Conservation (phyloP, 1,284 basidiomycete genomes). For the Irpex lacteus region DNA sequence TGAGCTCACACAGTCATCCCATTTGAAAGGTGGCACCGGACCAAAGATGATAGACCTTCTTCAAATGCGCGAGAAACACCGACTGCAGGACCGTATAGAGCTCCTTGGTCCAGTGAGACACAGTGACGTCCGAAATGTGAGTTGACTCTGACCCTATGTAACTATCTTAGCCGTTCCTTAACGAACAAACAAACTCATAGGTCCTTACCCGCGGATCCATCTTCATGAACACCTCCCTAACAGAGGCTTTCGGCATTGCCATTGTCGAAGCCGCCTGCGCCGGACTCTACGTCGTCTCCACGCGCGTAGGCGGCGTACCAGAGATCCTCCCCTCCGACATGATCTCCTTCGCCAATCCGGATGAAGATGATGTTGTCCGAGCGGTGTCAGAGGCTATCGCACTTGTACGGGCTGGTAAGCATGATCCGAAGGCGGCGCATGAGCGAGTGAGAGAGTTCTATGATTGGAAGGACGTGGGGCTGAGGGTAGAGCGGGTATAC, state of each 20-base stretch:
- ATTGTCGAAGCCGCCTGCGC: slow-evolving; percentile 96
- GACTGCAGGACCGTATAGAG: slow-evolving; percentile 88
- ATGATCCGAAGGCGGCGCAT: slow-evolving; percentile 82
- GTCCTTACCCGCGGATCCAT: slow-evolving; percentile 85
- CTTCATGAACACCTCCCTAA: slow-evolving; percentile 94
- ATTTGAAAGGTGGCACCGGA: slow-evolving; percentile 77
- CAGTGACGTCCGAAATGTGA: slow-evolving; percentile 78
- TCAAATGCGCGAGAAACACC: slow-evolving; percentile 92
- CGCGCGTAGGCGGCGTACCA: slow-evolving; percentile 92
- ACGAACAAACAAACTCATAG: slow-evolving; percentile 36
- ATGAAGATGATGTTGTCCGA: slow-evolving; percentile 83
- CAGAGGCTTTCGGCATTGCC: slow-evolving; percentile 95
- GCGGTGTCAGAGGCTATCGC: slow-evolving; percentile 81
- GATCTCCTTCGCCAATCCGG: slow-evolving; percentile 91
- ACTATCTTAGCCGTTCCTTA: neutral
- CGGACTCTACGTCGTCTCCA: slow-evolving; percentile 93
- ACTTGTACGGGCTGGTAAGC: slow-evolving; percentile 64
- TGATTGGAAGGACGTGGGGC: slow-evolving; percentile 81
- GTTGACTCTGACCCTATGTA: slow-evolving; percentile 22
- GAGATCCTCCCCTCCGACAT: slow-evolving; percentile 93
- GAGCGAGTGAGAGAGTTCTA: slow-evolving; percentile 82
- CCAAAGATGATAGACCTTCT: slow-evolving; percentile 94
- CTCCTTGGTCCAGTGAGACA: slow-evolving; percentile 83
- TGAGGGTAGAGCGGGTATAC: slow-evolving; percentile 85
- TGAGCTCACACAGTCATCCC: neutral